Evolutionary conservation across 2,329 filamentous ascomycete genomes (phyloP).

Genomic region (Aspergillus jensenii): DNA sequence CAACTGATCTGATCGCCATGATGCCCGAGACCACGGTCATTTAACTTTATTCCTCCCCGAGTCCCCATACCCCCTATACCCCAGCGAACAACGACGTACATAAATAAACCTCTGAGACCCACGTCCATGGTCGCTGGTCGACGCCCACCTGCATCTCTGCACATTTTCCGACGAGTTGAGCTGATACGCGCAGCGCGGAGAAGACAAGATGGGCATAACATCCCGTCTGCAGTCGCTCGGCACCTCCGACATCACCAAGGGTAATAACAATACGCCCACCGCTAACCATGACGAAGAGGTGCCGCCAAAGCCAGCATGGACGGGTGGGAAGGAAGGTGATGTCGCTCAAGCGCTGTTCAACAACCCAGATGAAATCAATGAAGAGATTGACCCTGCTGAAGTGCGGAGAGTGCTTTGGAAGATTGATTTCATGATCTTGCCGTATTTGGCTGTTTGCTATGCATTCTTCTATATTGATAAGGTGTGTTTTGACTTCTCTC

Average conservation of each 20-base stretch:
- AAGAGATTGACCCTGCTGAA: conserved; percentile 47
- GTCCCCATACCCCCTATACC: neutral
- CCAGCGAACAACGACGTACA: neutral
- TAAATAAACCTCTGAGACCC: neutral
- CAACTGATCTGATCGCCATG: neutral
- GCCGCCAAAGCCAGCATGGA: conserved; percentile 21
- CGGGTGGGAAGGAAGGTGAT: conserved; percentile 41
- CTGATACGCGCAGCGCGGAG: too few species aligned
- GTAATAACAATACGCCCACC: conserved; percentile 24
- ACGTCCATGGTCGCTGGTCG: too few species aligned
- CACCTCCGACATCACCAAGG: conserved; percentile 19
- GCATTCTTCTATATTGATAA: conserved; percentile 54
- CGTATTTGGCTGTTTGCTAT: conserved; percentile 55
- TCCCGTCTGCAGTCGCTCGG: neutral
- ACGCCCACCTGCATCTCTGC: neutral
- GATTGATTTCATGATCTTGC: conserved; percentile 61
- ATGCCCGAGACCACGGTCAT: neutral
- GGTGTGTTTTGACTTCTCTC: conserved; percentile 18
- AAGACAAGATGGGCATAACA: conserved; percentile 4
- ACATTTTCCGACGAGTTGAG: neutral
- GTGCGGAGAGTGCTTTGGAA: conserved; percentile 52
- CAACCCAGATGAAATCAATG: conserved; percentile 49
- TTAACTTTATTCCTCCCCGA: neutral
- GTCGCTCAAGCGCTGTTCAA: conserved; percentile 53
- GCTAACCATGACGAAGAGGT: conserved; percentile 29